Evolutionary conservation across 179 eudicot genomes (phyloP), one percentile per base, ranked within the genome.

Genomic region (Monotropa hypopitys): DNA sequence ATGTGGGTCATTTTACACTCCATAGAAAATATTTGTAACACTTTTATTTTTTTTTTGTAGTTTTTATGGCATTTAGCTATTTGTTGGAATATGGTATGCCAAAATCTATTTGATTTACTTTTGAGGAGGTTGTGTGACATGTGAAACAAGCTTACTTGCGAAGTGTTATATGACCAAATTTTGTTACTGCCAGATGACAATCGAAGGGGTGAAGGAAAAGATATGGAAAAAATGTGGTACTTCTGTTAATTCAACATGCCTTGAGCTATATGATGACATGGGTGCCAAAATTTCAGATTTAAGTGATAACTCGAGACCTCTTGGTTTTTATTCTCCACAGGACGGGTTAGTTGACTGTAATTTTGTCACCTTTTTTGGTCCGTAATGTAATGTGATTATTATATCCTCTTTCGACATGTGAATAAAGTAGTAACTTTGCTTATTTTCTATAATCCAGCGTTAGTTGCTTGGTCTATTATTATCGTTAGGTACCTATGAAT

Each of bases 171-270:
- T 56, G 47, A 51, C 10, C 42, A n/a, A 5, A 9, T 32, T 50
- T 76, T 74, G 9, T 57, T 81, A 51, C 45, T 81, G 4, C 40
- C 87, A 94, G 98, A 86, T 87, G 90, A 84, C 90, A 13, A 85
- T 94, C 21, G 98, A 94, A 84, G 90, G 92, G 46, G 88, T 94
- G 46, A 94, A 94, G 81, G 98, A 94, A n/a, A 94, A 94, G 88
- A 85, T 94, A 8, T 94, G 98, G 97, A 94, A 87, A 82, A 94
- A 89, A 84, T 88, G 92, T 83, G 98, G 97, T 28, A 92, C 98
- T 85, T 85, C 96, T 76, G 90, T 94, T 38, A 45, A 81, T 73
- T 88, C 98, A 54, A 94, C 92, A 97, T 71, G 82, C 65, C 89
- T 94, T 63, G 94, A 92, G 88, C 89, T 94, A 47, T 90, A 89